Evolutionary conservation across 208 protist genomes (phyloP).

Genomic region (Zelonia costaricensis): DNA sequence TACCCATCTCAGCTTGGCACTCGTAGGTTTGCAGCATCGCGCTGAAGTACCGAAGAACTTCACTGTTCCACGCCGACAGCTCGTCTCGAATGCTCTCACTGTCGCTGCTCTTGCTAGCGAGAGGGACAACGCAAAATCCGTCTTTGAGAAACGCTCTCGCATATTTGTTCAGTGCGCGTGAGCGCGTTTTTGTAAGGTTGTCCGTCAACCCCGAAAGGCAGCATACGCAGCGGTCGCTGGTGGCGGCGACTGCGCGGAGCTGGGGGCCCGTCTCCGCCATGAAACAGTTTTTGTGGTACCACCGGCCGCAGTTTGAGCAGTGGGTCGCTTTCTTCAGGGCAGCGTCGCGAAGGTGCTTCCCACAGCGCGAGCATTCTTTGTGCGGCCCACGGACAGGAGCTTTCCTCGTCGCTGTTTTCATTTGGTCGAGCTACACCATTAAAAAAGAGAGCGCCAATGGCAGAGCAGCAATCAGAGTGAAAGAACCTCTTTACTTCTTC

Average conservation of each 20-base stretch:
- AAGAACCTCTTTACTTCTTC: too few relatives aligned
- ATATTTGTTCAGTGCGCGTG: constrained; percentile 27
- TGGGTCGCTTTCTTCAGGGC: constrained; percentile 3
- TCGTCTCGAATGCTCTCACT: background rate
- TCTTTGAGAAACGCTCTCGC: constrained; percentile 42
- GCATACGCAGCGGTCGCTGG: constrained; percentile 35
- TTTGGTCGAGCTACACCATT: too few relatives aligned
- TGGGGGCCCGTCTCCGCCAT: constrained; percentile 44
- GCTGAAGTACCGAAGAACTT: constrained; percentile 39
- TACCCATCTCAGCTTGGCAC: constrained; percentile 25
- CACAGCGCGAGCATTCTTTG: constrained; percentile 18
- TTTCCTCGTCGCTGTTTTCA: too few relatives aligned
- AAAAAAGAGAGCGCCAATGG: too few relatives aligned
- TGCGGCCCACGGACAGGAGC: too few relatives aligned
- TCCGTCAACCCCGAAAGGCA: constrained; percentile 40
- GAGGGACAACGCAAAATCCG: constrained; percentile 55
- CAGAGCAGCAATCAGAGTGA: too few relatives aligned
- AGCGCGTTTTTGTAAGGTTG: background rate
- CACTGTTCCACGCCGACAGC: constrained; percentile 29
- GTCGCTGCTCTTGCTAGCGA: constrained; percentile 6
- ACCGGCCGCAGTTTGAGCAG: constrained; percentile 25
- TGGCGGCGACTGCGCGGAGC: background rate
- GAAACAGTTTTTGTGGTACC: constrained; percentile 54
- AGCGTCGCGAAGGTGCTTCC: background rate
- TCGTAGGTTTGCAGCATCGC: constrained; percentile 47